Percentiles rank a stretch among this genome's conserved stretches.
Evolutionary conservation across 495 filamentous ascomycete species (phyloP).

Genomic region (Lasiosphaeria ovina): DNA sequence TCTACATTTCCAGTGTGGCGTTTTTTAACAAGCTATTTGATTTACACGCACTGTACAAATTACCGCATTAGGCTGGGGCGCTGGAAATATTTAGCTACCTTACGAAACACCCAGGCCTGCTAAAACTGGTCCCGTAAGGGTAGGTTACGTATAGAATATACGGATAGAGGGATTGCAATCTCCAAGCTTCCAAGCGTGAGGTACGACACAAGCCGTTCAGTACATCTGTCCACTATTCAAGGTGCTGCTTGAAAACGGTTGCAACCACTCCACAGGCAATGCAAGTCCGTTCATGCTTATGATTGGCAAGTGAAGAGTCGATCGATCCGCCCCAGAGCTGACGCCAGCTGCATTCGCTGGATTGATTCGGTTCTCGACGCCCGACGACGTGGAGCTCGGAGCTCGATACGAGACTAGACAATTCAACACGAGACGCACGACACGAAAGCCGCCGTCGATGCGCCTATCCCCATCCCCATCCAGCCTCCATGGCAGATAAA

Average conservation of each 20-base stretch:
- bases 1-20: too few species aligned
- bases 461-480: not conserved
- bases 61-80: too few species aligned
- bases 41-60: too few species aligned
- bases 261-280: not conserved
- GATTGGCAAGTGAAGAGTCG: not conserved
- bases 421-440: not conserved
- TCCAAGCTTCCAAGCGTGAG: not conserved
- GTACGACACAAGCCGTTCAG: too few species aligned
- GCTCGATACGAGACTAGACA: not conserved
- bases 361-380: conserved; percentile 1
- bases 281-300: not conserved
- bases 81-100: too few species aligned
- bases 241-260: not conserved
- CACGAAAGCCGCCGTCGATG: not conserved
- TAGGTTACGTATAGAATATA: too few species aligned
- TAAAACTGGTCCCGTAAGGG: too few species aligned
- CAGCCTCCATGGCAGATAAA: conserved; percentile 25
- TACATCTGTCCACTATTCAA: not conserved
- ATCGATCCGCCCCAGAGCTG: not conserved
- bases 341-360: not conserved
- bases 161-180: too few species aligned
- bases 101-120: too few species aligned
- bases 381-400: not conserved
- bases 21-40: too few species aligned